Evolutionary conservation across 1,284 basidiomycete species (phyloP).

Genomic region (Nidula niveotomentosa): DNA sequence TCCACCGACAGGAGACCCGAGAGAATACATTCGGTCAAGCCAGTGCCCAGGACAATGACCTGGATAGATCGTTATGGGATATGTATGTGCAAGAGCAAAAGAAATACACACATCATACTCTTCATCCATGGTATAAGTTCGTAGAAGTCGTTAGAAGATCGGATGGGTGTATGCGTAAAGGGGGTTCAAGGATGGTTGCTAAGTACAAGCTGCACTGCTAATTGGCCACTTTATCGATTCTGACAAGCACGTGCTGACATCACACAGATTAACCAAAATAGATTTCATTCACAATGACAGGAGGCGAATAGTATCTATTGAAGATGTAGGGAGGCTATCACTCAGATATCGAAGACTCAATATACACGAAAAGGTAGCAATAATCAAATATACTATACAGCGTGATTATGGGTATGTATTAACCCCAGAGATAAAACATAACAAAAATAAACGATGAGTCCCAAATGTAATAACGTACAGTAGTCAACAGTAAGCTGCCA

Average conservation of each 20-base stretch:
- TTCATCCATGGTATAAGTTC: conserved; percentile 69
- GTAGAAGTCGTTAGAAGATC: background rate
- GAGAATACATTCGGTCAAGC: conserved; percentile 97
- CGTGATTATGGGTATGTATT: background rate
- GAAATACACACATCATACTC: conserved; percentile 73
- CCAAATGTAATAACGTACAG: background rate
- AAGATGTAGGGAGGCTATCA: background rate
- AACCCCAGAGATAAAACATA: background rate
- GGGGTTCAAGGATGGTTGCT: too few relatives aligned
- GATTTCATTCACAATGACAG: too few relatives aligned
- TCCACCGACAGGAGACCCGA: conserved; percentile 97
- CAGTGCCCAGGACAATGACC: conserved; percentile 95
- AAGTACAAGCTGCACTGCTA: conserved; percentile 1
- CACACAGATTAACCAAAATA: too few relatives aligned
- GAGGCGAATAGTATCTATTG: too few relatives aligned
- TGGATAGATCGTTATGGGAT: conserved; percentile 29
- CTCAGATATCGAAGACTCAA: background rate
- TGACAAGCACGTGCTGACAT: conserved; percentile 11
- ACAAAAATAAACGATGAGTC: background rate
- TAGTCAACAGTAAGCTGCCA: background rate
- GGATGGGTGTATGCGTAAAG: background rate
- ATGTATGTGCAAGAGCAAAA: conserved; percentile 3
- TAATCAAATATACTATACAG: background rate
- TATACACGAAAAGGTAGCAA: background rate
- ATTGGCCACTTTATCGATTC: conserved; percentile 20